Conservation (phyloP, 345 rosid genomes). For the Eucalyptus shirleyi region DNA sequence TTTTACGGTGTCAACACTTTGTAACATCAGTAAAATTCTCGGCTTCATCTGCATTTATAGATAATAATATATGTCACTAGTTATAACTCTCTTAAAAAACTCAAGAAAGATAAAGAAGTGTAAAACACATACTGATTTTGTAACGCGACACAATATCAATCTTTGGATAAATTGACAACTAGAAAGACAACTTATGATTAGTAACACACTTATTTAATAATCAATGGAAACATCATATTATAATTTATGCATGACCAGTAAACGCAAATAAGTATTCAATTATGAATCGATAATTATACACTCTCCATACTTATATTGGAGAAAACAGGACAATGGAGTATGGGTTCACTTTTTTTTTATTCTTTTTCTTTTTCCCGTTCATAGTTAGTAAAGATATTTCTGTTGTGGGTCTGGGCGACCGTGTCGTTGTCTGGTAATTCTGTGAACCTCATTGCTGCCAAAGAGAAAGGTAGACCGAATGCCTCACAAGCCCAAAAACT, state of each 20-base stretch:
- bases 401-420: too few species aligned
- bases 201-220: too few species aligned
- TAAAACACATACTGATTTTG: too few species aligned
- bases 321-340: background rate
- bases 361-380: too few species aligned
- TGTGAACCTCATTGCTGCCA: too few species aligned
- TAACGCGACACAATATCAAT: background rate
- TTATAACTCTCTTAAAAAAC: too few species aligned
- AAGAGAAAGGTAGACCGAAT: too few species aligned
- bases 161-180: background rate
- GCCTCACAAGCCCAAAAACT: too few species aligned
- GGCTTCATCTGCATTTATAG: background rate
- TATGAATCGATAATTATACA: background rate
- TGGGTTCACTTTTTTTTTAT: background rate
- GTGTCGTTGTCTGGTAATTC: too few species aligned
- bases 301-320: background rate
- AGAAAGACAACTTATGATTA: too few species aligned
- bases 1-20: background rate
- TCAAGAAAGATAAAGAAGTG: too few species aligned
- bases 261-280: background rate
- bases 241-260: background rate
- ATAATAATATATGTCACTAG: too few species aligned
- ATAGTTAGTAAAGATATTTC: background rate
- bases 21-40: background rate
- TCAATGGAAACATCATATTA: background rate